These are phyloP conservation scores for Pseudozyma flocculosa DNA, from an alignment of 1,284 basidiomycete species.

Conservation along the genomic window DNA sequence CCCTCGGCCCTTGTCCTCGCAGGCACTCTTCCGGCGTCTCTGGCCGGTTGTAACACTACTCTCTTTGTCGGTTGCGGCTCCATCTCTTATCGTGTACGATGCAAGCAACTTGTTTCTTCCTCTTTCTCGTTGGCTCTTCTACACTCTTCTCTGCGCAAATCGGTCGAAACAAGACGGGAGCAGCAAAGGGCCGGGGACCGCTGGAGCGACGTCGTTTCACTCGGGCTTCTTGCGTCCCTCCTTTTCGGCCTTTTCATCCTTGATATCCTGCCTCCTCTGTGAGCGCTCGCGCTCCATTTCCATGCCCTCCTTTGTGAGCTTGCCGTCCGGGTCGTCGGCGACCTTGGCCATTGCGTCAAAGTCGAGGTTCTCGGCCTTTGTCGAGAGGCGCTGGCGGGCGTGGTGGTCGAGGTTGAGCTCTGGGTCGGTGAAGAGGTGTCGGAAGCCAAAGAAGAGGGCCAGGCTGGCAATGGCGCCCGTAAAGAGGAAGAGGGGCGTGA, in stretches of 20 bases:
- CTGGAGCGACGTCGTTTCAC: too few species aligned
- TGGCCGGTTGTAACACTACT: too few species aligned
- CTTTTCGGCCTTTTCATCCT: slow-evolving; percentile 21
- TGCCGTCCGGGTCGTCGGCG: slow-evolving; percentile 24
- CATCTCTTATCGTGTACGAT: too few species aligned
- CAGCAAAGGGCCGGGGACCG: too few species aligned
- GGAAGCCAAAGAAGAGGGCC: slow-evolving; percentile 22
- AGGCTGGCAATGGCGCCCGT: slow-evolving; percentile 28
- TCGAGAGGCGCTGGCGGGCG: slow-evolving; percentile 12
- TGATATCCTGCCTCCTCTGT: slow-evolving; percentile 9
- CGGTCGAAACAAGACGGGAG: too few species aligned
- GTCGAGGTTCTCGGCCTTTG: slow-evolving; percentile 18
- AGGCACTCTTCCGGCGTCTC: too few species aligned
- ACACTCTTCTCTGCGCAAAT: too few species aligned
- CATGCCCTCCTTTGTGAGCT: slow-evolving; percentile 24
- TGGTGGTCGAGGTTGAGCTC: slow-evolving; percentile 21
- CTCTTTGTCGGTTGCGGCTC: too few species aligned
- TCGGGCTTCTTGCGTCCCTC: not conserved
- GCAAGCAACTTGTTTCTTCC: too few species aligned
- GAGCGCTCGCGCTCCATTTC: slow-evolving; percentile 10
- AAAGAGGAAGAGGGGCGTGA: slow-evolving; percentile 36
- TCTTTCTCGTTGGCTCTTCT: too few species aligned
- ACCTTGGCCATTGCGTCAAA: slow-evolving; percentile 24
- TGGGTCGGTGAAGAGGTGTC: slow-evolving; percentile 25
- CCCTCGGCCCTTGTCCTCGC: not conserved